These are phyloP conservation scores for Zymoseptoria brevis DNA, from an alignment of 2,329 filamentous ascomycete genomes.

Conservation along the genomic window DNA sequence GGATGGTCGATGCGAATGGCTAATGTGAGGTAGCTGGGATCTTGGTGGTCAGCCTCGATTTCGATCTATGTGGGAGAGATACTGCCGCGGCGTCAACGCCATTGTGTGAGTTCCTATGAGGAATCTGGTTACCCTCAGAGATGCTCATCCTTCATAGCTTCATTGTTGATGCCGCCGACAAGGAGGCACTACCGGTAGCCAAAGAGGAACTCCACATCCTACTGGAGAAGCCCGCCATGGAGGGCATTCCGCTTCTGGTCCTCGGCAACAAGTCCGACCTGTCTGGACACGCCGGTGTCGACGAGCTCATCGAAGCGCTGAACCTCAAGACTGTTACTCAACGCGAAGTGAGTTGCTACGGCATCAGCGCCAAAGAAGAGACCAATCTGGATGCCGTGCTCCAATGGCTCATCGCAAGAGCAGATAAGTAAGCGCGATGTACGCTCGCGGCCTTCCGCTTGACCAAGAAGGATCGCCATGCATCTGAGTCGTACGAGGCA, in stretches of 20 bases:
- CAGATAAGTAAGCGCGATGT: constrained; percentile 51
- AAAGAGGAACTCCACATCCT: constrained; percentile 88
- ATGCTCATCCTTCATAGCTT: constrained; percentile 47
- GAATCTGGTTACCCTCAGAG: neutral
- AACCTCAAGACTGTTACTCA: constrained; percentile 82
- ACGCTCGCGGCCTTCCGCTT: neutral
- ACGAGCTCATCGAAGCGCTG: constrained; percentile 89
- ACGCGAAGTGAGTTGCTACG: constrained; percentile 96
- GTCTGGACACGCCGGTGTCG: constrained; percentile 80
- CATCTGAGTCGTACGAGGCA: constrained; percentile 8
- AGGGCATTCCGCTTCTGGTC: constrained; percentile 86
- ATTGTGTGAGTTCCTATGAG: constrained; percentile 58
- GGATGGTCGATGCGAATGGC: constrained; percentile 3
- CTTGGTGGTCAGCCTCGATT: constrained; percentile 94
- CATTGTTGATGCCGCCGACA: constrained; percentile 93
- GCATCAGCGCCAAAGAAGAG: constrained; percentile 97
- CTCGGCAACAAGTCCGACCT: constrained; percentile 97
- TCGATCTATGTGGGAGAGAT: constrained; percentile 98
- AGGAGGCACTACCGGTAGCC: constrained; percentile 69
- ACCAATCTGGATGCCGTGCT: constrained; percentile 96
- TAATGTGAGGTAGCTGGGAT: constrained; percentile 63
- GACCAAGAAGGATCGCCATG: neutral
- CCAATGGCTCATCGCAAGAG: constrained; percentile 89
- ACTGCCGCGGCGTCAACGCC: constrained; percentile 93
- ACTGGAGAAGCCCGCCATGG: constrained; percentile 73